Evolutionary conservation across 345 rosid species (phyloP).

Genomic region (Odontarrhena argentea): DNA sequence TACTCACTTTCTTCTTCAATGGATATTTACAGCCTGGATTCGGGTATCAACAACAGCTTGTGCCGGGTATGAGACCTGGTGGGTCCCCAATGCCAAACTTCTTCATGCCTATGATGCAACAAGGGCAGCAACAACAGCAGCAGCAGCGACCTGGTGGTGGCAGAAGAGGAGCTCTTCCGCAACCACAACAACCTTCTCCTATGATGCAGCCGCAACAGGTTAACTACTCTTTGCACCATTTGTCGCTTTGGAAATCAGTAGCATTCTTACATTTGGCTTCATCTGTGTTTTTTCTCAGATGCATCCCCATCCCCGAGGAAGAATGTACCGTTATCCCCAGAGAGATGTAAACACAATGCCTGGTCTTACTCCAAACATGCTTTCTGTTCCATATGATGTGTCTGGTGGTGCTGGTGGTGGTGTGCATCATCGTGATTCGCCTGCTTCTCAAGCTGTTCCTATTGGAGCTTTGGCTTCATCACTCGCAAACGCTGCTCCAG

Average conservation of each 20-base stretch:
- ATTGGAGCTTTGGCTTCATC: constrained; percentile 83
- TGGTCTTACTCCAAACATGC: constrained; percentile 76
- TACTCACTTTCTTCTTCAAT: constrained; percentile 20
- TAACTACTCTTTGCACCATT: not conserved
- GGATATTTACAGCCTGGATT: constrained; percentile 68
- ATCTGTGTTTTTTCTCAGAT: constrained; percentile 42
- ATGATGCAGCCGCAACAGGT: constrained; percentile 93
- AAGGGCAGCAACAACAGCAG: constrained; percentile 87
- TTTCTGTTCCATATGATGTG: constrained; percentile 70
- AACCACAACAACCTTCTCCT: constrained; percentile 44
- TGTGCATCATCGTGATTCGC: constrained; percentile 63
- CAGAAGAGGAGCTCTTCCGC: constrained; percentile 54
- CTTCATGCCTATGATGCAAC: constrained; percentile 93
- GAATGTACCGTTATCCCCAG: constrained; percentile 71
- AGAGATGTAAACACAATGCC: constrained; percentile 62
- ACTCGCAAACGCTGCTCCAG: constrained; percentile 87
- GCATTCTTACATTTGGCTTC: constrained; percentile 13
- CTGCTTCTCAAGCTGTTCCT: constrained; percentile 68
- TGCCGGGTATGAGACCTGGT: constrained; percentile 93
- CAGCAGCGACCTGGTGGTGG: constrained; percentile 54
- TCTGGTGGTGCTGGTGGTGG: constrained; percentile 52
- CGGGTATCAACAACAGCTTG: constrained; percentile 96
- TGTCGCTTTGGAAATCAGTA: not conserved
- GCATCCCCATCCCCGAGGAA: constrained; percentile 84
- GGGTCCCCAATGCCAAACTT: constrained; percentile 78